Evolutionary conservation across 352 stramenopile species (phyloP).

Genomic region (Peronospora tabacina): DNA sequence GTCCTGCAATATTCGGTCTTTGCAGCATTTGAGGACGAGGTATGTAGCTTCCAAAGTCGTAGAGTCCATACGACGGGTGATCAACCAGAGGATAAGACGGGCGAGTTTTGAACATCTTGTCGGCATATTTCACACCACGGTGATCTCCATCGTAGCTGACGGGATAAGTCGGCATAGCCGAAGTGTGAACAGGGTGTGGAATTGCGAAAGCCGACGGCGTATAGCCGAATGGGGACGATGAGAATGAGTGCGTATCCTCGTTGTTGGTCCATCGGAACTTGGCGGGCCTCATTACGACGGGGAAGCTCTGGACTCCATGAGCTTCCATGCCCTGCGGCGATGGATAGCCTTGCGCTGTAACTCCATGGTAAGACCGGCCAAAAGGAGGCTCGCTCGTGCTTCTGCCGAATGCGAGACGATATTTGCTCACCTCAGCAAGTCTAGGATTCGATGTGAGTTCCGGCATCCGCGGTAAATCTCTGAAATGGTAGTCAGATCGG

Average conservation of each 20-base stretch:
- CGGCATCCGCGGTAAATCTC: constrained; percentile 11
- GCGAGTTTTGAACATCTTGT: constrained; percentile 23
- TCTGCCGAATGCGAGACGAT: constrained; percentile 18
- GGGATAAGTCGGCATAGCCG: constrained; percentile 10
- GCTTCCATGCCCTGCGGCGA: constrained; percentile 17
- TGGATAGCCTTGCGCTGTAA: constrained; percentile 21
- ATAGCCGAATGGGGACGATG: constrained; percentile 21
- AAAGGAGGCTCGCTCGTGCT: constrained; percentile 29
- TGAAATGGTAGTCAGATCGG: constrained; percentile 13
- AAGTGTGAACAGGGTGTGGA: constrained; percentile 12
- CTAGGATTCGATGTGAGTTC: constrained; percentile 9
- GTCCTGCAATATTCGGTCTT: constrained; percentile 23
- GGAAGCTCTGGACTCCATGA: constrained; percentile 20
- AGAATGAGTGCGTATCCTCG: constrained; percentile 22
- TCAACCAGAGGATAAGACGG: constrained; percentile 23
- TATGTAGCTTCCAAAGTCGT: constrained; percentile 21
- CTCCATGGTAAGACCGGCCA: constrained; percentile 18
- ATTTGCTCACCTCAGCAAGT: constrained; percentile 14
- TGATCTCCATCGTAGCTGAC: constrained; percentile 20
- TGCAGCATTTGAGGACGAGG: constrained; percentile 27
- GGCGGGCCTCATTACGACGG: constrained; percentile 15
- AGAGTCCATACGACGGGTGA: constrained; percentile 19
- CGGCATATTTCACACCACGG: constrained; percentile 12
- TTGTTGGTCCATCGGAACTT: constrained; percentile 22
- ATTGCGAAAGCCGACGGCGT: constrained; percentile 22